Evolutionary conservation across 2,329 filamentous ascomycete genomes (phyloP).

Genomic region (Diaporthe longicolla): DNA sequence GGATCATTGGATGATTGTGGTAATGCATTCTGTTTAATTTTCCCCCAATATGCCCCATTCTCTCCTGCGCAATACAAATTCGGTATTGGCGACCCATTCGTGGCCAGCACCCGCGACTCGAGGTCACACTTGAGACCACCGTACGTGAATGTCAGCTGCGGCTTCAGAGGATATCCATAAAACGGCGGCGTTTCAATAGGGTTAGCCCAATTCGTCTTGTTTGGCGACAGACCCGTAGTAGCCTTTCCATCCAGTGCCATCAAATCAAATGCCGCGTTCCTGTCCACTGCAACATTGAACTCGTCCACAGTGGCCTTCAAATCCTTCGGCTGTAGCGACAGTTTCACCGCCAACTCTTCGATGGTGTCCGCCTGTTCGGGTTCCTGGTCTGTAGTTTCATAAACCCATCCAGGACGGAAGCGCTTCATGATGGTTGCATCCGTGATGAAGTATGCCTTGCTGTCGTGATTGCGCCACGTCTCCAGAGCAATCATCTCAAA

Average conservation of each 20-base stretch:
- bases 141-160: constrained; percentile 31
- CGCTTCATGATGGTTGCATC: constrained; percentile 18
- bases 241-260: constrained; percentile 26
- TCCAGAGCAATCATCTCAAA: constrained; percentile 50
- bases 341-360: constrained; percentile 10
- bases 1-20: no score
- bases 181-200: constrained; percentile 8
- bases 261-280: background rate
- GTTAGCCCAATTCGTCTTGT: constrained; percentile 27
- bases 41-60: no score
- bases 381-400: constrained; percentile 27
- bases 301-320: constrained; percentile 13
- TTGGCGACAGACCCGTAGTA: background rate
- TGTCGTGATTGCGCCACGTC: constrained; percentile 24
- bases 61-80: constrained; percentile 24
- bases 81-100: constrained; percentile 7
- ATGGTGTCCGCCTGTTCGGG: constrained; percentile 25
- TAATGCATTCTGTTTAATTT: no score
- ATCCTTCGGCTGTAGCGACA: background rate
- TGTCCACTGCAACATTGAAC: constrained; percentile 27
- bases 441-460: constrained; percentile 28
- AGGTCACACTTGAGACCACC: constrained; percentile 31
- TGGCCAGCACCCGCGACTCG: constrained; percentile 19
- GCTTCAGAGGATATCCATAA: constrained; percentile 5
- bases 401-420: constrained; percentile 27